Base-by-base conservation (phyloP, 306 rosid species). In the Gleditsia sinensis region DNA sequence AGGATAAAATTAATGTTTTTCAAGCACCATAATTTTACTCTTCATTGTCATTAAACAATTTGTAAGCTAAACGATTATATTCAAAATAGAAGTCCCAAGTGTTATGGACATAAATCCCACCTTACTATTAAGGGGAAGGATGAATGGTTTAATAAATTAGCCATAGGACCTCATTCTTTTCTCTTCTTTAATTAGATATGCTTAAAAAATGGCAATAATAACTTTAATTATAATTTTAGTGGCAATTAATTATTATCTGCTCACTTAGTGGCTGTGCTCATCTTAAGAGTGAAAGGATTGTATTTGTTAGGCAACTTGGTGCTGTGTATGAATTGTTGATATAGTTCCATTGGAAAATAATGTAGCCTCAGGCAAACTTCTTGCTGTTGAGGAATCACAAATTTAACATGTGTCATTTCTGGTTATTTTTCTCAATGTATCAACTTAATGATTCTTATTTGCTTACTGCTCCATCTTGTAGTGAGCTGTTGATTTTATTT, bases 401-500 rank as follows among this genome's bases (percentile, higher is more conserved):
- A 21, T 42, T 21, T 7, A 19, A 24, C 56, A 53, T 5, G 10
- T 32, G 53, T 20, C 0, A 16, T 40, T 56, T 43, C 2, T 7
- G 9, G 19, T 24, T 56, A 34, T 55, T 16, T 30, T 32, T n/a
- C 40, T 43, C 56, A 58, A 62, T 57, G 64, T 20, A 33, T 19
- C 28, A 49, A 46, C 62, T 24, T 28, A 33, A 30, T 53, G 53
- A 46, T 40, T 58, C 24, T n/a, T 19, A 5, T 33, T 54, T 60
- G 23, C 12, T 14, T n/a, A 60, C 24, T 23, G 49, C 39, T 68
- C 24, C 50, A 39, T 37, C 34, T 37, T 17, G 33, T 55, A 3
- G 58, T 37, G 6, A 32, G 50, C 78, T 16, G 10, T 50, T 32
- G 49, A 40, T 33, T 81, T 51, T 55, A 39, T 55, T 13, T 67